Percentiles rank a stretch among this genome's conserved stretches.
These are phyloP conservation scores for Phytophthora chlamydospora DNA, from an alignment of 352 stramenopile genomes.

Conservation along the genomic window DNA sequence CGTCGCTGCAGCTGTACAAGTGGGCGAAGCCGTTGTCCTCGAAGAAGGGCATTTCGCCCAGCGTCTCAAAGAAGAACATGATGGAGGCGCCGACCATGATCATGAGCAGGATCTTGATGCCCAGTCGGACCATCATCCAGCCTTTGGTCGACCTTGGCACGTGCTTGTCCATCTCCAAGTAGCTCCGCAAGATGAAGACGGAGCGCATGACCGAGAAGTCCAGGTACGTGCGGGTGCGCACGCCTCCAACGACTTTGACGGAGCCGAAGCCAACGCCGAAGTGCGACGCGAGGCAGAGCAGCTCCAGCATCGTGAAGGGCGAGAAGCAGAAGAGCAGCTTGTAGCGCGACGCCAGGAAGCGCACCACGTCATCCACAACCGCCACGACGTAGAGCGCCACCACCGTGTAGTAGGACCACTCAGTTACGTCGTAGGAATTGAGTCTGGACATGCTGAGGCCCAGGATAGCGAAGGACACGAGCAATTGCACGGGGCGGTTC, in stretches of 20 bases:
- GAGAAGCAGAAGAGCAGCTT: constrained; percentile 84
- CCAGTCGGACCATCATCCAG: constrained; percentile 84
- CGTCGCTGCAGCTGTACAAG: constrained; percentile 75
- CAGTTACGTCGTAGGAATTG: constrained; percentile 75
- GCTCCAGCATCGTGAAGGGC: constrained; percentile 75
- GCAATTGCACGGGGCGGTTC: constrained; percentile 80
- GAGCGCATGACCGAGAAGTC: constrained; percentile 88
- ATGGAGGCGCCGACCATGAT: constrained; percentile 80
- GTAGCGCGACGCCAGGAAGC: constrained; percentile 82
- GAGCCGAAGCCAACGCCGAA: constrained; percentile 80
- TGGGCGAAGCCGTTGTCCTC: constrained; percentile 81
- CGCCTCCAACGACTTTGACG: constrained; percentile 57
- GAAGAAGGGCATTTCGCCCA: constrained; percentile 84
- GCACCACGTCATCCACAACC: constrained; percentile 70
- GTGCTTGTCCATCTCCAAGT: constrained; percentile 85
- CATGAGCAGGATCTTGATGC: constrained; percentile 83
- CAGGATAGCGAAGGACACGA: constrained; percentile 77
- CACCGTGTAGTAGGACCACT: constrained; percentile 69
- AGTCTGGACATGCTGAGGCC: constrained; percentile 71
- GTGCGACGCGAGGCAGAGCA: constrained; percentile 75
- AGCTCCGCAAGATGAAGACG: constrained; percentile 83
- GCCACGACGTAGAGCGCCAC: constrained; percentile 65
- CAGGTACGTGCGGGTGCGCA: constrained; percentile 75
- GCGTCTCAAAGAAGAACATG: constrained; percentile 91
- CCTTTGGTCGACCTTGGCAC: constrained; percentile 70